These are phyloP conservation scores for Fraxinus nigra DNA, from an alignment of 305 asterid species.

Conservation along the genomic window DNA sequence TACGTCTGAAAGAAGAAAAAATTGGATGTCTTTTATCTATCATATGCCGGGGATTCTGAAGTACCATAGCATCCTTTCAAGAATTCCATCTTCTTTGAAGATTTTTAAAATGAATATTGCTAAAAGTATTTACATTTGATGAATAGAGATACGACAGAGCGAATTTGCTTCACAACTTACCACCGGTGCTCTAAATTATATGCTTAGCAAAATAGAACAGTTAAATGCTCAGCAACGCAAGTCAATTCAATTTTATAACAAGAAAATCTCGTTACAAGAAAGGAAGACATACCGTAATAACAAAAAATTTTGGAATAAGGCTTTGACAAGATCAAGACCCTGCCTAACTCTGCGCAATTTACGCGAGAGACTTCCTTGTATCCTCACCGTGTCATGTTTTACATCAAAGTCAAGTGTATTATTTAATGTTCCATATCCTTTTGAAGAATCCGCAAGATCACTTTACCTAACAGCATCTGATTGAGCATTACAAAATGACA, in stretches of 20 bases:
- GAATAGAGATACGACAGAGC: neutral
- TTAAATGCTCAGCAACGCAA: neutral
- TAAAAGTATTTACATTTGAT: neutral
- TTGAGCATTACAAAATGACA: neutral
- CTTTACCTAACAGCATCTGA: constrained; percentile 44
- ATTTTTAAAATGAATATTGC: too few species aligned
- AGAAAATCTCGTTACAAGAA: neutral
- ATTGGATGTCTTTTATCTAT: too few species aligned
- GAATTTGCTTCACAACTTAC: neutral
- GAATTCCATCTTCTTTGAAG: too few species aligned
- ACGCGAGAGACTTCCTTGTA: constrained; percentile 80
- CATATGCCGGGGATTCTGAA: too few species aligned
- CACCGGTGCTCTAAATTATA: neutral
- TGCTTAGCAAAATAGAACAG: neutral
- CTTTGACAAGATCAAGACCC: constrained; percentile 93
- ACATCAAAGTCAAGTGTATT: constrained; percentile 60
- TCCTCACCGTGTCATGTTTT: constrained; percentile 58
- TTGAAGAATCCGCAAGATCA: constrained; percentile 68
- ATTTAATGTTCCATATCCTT: constrained; percentile 45
- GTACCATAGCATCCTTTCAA: too few species aligned
- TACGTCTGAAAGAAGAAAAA: too few species aligned
- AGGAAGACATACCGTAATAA: constrained; percentile 58
- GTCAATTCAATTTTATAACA: neutral
- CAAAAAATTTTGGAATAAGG: constrained; percentile 68
- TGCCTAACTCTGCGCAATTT: constrained; percentile 92